Conservation (phyloP, 129 eudicot species). For the Arctium minus region DNA sequence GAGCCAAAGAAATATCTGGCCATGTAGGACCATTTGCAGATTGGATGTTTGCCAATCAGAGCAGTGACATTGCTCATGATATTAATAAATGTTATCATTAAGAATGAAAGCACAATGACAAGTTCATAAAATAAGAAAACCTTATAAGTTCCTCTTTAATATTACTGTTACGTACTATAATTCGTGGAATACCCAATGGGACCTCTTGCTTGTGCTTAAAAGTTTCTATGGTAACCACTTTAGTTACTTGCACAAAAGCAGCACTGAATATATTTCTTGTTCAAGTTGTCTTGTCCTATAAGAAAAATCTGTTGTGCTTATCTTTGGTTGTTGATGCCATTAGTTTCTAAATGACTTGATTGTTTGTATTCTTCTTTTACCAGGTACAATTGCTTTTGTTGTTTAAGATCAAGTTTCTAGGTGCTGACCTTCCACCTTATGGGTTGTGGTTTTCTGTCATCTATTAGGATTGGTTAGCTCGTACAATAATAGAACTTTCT, state of each 20-base stretch:
- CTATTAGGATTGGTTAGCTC: neutral
- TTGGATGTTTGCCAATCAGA: neutral
- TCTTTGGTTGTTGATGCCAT: neutral
- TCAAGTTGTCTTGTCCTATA: neutral
- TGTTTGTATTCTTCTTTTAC: neutral
- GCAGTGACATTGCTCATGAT: neutral
- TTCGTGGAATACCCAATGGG: neutral
- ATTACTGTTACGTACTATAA: neutral
- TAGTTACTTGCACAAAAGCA: neutral
- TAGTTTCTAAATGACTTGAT: neutral
- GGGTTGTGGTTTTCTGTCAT: neutral
- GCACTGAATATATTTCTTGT: neutral
- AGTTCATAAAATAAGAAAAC: neutral
- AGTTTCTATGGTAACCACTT: neutral
- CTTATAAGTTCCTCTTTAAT: neutral
- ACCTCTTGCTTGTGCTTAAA: neutral
- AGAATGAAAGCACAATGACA: neutral
- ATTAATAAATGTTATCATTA: neutral
- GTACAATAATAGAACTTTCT: neutral
- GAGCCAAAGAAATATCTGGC: neutral
- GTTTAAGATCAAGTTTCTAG: conserved; percentile 3
- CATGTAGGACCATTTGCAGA: neutral
- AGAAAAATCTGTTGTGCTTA: neutral
- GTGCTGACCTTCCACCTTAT: conserved; percentile 7
- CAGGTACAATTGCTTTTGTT: conserved; percentile 22